Evolutionary conservation across 2,329 filamentous ascomycete genomes (phyloP), one percentile per base, ranked within the genome.

Genomic region (Cladosporium sp.): DNA sequence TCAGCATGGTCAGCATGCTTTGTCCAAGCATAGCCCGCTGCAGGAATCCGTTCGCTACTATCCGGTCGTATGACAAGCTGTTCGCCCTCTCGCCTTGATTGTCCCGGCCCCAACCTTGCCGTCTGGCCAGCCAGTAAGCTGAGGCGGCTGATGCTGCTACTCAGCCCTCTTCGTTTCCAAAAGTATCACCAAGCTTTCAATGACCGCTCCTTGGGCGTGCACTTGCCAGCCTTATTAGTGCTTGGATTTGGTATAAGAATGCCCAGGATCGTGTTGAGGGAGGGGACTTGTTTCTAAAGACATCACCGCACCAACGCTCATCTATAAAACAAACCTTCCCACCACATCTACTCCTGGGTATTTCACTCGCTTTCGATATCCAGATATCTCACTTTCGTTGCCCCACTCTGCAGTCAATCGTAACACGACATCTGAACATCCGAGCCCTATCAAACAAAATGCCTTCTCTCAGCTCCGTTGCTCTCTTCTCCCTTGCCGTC

Each of bases 391-490:
- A 38, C 43, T 18, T 7, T 46, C 43, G 43, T 38, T 46, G 32
- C 38, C 16, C 38, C 35, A 33, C 30, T 15, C 15, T 20, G 33
- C 42, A 36, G 18, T 27, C 19, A 13, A 9, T 27, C 32, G 40
- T n/a, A 22, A 33, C 18, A 27, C 30, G 19, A 35, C 29, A 18
- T 13, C 27, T 33, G 25, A 16, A 46, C 22, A 27, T 27, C 20
- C 20, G 16, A 46, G 22, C 15, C 38, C 18, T 33, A 22, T 41
- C n/a, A 43, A 33, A 33, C 51, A 52, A 33, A 42, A 57, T 57
- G 55, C 46, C 49, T 52, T 53, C 55, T 40, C 38, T 57, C 51
- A 50, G 35, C 45, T 43, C 43, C 42, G 15, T 56, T 43, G 43
- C 46, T 22, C 32, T 51, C 43, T 40, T 45, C 45, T 51, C 45